Evolutionary conservation across 805 yeast species (phyloP), one percentile per base, ranked within the genome.

Genomic region (Candida caryicola): DNA sequence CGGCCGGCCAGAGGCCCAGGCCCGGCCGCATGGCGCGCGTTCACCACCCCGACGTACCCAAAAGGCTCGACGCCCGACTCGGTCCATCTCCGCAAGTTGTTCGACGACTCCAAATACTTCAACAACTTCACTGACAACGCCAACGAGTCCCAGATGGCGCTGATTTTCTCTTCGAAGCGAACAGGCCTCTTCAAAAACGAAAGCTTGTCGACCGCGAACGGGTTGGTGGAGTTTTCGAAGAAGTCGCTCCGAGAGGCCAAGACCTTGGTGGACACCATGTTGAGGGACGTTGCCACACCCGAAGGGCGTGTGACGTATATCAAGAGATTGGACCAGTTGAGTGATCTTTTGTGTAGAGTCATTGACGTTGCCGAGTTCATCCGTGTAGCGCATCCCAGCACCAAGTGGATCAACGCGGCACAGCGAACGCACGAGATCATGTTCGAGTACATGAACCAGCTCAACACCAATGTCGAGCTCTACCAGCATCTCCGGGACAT

Each of bases 361-460:
- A 90, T 93, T 29, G 99, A 93, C 60, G 74, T 91, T 34, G 91
- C 96, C 26, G 98, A 90, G 51, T 91, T 91, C 63, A 79, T 93
- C 19, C 69, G 98, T 33, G 89, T 88, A 17, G 81, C 83, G 1
- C 98, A 91, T 56, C 97, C 98, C 1, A 76, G 81, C 46, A 67
- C 67, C 34, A 60, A 67, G 13, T 88, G 86, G 73, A 72, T 84
- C 8, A 71, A 71, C 28, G 90, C 89, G 1, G 96, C 99, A 1
- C 95, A 91, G 54, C 73, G 76, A 31, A 84, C 93, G 26, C 96
- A 91, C 55, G 95, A 87, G 50, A 70, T 79, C 46, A 78, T 91
- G 85, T 91, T 83, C 60, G 95, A 89, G 54, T 90, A 82, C 60
- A 93, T 93, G 99, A 93, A 89, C 60, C 75, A 83, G 37, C 68